Conservation (phyloP, 345 rosid species). For the Linum trigynum region DNA sequence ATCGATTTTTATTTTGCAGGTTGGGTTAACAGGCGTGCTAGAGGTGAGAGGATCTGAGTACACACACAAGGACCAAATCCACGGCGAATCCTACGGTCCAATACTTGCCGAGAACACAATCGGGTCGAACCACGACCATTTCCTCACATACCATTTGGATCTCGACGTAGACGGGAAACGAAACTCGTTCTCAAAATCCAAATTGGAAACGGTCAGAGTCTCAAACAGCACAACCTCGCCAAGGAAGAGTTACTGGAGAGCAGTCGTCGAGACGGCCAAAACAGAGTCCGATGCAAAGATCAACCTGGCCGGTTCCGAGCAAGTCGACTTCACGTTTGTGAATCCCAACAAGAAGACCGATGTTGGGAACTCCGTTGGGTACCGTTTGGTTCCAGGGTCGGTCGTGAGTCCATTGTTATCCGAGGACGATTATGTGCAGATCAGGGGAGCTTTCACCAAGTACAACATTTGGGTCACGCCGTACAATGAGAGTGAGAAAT, state of each 20-base stretch:
- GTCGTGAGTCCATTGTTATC: conserved; percentile 16
- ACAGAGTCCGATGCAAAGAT: conserved; percentile 38
- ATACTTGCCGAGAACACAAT: conserved; percentile 39
- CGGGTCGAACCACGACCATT: conserved; percentile 45
- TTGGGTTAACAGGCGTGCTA: conserved; percentile 40
- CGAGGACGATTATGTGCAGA: conserved; percentile 35
- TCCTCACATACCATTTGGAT: conserved; percentile 37
- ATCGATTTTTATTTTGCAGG: conserved; percentile 15
- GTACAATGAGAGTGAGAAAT: conserved; percentile 46
- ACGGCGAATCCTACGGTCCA: conserved; percentile 36
- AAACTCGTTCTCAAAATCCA: conserved; percentile 35
- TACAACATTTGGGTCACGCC: conserved; percentile 53
- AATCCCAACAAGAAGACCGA: conserved; percentile 43
- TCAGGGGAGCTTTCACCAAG: conserved; percentile 39
- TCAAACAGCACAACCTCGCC: conserved; percentile 14
- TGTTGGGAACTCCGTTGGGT: conserved; percentile 34
- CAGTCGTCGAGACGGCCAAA: conserved; percentile 28
- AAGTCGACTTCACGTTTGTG: conserved; percentile 25
- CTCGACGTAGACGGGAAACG: conserved; percentile 41
- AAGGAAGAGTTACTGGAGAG: conserved; percentile 48
- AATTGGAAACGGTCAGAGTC: conserved; percentile 26
- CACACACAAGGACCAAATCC: conserved; percentile 27
- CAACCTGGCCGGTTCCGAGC: conserved; percentile 14
- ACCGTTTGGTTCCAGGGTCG: conserved; percentile 30
- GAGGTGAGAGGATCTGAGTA: conserved; percentile 31